Base-by-base conservation (phyloP, 2,329 filamentous ascomycete genomes). In the Diatrype stigma region DNA sequence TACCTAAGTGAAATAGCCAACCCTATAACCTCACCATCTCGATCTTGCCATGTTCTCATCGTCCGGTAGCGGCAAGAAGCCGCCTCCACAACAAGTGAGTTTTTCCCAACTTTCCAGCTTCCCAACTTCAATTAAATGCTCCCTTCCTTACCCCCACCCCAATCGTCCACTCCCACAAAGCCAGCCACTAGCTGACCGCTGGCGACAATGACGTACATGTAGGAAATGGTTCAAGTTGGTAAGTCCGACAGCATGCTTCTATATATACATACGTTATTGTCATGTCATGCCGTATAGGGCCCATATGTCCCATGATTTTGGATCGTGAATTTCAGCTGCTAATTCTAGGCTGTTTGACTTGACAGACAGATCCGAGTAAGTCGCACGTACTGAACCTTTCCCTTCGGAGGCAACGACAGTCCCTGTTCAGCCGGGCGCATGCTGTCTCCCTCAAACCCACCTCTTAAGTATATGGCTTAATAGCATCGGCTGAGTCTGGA, bases 201-300 rank as follows among this genome's bases (percentile, higher is more conserved):
- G 53, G 40, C 12, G 22, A 63, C 70, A 63, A 74, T 65, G 63
- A 66, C 62, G 67, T n/a, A n/a, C n/a, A n/a, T n/a, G n/a, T 77
- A 97, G 90, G 94, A 99, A 81, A 99, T 99, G 94, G 90, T 96
- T 63, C 93, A 99, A 87, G 92, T 99, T 78, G 93, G 94, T 97
- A 86, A 65, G 79, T 78, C 42, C 44, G 45, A 42, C 2, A 4
- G 11, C 14, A 22, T 37, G 4, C 45, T 17, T 37, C 34, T 37
- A 37, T 34, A 34, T 34, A 7, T 34, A 34, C 14, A 7, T 34
- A 34, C 30, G 7, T 14, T 34, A 34, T 37, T 37, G 6, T 12
- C 34, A 16, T 37, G 34, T 37, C 34, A 16, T 37, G 34, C 14
- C 34, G 6, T 37, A 17, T 37, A 14, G 6, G 26, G 5, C 26